These are phyloP conservation scores for Phytophthora cryptogea DNA, from an alignment of 352 stramenopile genomes.

Conservation along the genomic window DNA sequence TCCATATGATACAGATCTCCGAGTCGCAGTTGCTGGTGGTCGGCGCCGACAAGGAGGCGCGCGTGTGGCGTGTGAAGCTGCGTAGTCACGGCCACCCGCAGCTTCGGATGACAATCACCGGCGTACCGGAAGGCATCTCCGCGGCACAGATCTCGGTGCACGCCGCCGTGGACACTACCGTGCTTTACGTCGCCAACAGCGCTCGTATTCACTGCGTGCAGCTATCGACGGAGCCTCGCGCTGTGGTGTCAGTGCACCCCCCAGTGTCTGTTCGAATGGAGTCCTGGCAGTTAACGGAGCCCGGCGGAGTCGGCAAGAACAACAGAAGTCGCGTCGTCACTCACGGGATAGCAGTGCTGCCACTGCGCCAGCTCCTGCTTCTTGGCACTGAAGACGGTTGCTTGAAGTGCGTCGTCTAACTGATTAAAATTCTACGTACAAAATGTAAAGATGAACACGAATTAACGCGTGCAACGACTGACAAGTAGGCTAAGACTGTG, in stretches of 20 bases:
- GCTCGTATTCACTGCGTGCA: constrained; percentile 49
- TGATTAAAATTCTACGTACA: constrained; percentile 10
- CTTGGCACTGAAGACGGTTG: constrained; percentile 69
- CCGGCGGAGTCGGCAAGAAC: constrained; percentile 30
- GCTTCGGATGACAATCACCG: constrained; percentile 51
- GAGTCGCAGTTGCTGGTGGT: constrained; percentile 63
- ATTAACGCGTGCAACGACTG: neutral
- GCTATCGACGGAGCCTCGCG: constrained; percentile 41
- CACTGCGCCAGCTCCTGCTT: constrained; percentile 63
- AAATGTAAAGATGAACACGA: constrained; percentile 6
- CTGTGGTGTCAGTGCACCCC: constrained; percentile 16
- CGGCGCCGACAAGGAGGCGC: constrained; percentile 64
- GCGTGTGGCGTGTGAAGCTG: constrained; percentile 66
- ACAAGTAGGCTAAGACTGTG: neutral
- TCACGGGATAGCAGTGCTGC: constrained; percentile 53
- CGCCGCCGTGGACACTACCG: constrained; percentile 37
- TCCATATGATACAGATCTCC: constrained; percentile 63
- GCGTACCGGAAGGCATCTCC: constrained; percentile 57
- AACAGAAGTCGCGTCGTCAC: constrained; percentile 51
- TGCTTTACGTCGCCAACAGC: constrained; percentile 52
- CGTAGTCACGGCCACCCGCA: constrained; percentile 28
- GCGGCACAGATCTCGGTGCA: constrained; percentile 61
- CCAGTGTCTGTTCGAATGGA: constrained; percentile 43
- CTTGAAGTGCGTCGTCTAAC: constrained; percentile 50
- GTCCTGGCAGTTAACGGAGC: constrained; percentile 54